phyloP scores from a whole-genome alignment of 441 rosid genomes.

The Metrosideros polymorpha region DNA sequence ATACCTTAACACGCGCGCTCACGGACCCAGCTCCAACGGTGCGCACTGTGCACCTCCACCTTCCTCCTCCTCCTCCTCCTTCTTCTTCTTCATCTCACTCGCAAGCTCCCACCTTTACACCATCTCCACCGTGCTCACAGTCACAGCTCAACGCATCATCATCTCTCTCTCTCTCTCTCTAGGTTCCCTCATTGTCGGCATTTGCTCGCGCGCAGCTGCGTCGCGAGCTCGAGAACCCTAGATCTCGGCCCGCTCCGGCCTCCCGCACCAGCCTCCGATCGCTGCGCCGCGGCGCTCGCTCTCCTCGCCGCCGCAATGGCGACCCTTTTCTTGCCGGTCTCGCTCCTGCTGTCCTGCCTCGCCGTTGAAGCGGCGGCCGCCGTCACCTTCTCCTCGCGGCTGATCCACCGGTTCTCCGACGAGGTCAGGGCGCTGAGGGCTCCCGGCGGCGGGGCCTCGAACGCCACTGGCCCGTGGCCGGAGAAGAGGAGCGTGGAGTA shows the following conservation, averaged over 20 bases:
- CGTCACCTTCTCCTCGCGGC: slow-evolving; percentile 37
- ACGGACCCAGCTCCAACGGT: neutral
- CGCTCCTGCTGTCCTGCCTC: slow-evolving; percentile 13
- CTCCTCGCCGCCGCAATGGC: slow-evolving; percentile 19
- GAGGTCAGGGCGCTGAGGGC: slow-evolving; percentile 36
- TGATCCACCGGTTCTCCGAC: slow-evolving; percentile 72
- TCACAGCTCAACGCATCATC: neutral
- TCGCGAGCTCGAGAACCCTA: neutral
- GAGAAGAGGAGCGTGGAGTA: slow-evolving; percentile 48
- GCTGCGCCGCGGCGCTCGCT: neutral
- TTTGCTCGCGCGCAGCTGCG: neutral
- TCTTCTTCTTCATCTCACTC: neutral
- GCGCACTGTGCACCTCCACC: neutral
- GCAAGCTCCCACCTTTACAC: neutral
- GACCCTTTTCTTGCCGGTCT: slow-evolving; percentile 15
- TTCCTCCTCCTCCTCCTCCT: neutral
- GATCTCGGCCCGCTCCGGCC: neutral
- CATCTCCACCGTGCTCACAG: neutral
- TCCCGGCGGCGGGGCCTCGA: neutral
- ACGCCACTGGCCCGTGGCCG: slow-evolving; percentile 26
- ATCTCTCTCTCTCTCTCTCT: neutral
- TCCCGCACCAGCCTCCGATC: neutral
- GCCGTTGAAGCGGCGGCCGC: slow-evolving; percentile 5
- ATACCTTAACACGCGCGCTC: neutral
- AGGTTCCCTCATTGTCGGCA: neutral